Base-by-base conservation (phyloP, 2,329 filamentous ascomycete species). In the Cladosporium oxysporum region DNA sequence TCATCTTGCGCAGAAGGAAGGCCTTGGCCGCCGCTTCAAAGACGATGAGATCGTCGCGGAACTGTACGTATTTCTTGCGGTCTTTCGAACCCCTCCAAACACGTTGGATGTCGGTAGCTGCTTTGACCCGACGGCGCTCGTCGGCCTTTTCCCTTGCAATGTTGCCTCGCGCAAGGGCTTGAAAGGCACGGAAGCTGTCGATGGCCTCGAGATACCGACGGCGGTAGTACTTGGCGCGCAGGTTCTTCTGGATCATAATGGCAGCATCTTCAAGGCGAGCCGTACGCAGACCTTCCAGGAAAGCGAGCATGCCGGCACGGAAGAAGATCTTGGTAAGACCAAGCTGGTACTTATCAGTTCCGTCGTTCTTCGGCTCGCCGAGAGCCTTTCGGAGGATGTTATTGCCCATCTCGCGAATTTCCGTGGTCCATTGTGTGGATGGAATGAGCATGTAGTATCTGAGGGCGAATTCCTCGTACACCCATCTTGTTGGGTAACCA, bases 381-480 rank as follows among this genome's bases (percentile, higher is more conserved):
- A 99, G 84, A 1, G 93, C 95, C 79, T 93, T 95, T 67, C 87
- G 89, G 69, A 99, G 81, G 73, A 99, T 99, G 23, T 90, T 90
- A 77, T 96, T 92, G 55, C 93, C 95, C 91, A 99, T 97, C 66
- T 93, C 85, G 62, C 92, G 88, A 71, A 99, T 97, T 77, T 98
- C 93, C 0, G 92, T 89, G 5, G 93, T 97, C 94, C 95, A 98
- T 73, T 91, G 87, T 21, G 85, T 84, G 4, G 95, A 98, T 60
- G 90, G 92, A 58, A 97, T 92, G 69, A 99, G 84, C 92, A 99
- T 97, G 83, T 99, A 99, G 82, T 99, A 99, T 68, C 95, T 89
- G 67, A 97, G 83, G 21, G 95, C 95, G 79, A 99, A 99, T 77
- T 99, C 95, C 76, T 99, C 95, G 76, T 97, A 99, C 0, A 95